Evolutionary conservation across 768 basidiomycete species (phyloP).

Genomic region (Rhodocollybia butyracea): DNA sequence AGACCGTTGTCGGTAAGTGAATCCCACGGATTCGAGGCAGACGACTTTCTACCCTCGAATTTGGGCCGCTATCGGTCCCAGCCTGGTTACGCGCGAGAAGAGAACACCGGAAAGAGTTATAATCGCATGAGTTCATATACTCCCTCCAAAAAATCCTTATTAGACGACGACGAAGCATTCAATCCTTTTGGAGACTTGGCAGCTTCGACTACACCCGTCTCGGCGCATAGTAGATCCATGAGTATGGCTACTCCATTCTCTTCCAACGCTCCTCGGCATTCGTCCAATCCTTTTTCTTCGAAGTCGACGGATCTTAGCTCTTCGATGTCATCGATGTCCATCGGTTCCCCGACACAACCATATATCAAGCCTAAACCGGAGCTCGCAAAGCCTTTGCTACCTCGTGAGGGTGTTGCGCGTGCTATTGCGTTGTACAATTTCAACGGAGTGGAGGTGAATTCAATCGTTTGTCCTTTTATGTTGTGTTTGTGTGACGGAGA

Average conservation of each 20-base stretch:
- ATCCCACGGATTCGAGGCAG: neutral
- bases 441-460: slow-evolving; percentile 62
- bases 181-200: slow-evolving; percentile 33
- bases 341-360: slow-evolving; percentile 15
- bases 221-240: slow-evolving; percentile 13
- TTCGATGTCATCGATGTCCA: neutral
- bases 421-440: slow-evolving; percentile 78
- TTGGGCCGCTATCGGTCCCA: slow-evolving; percentile 47
- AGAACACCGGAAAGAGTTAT: slow-evolving; percentile 16
- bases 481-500: neutral
- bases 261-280: slow-evolving; percentile 4
- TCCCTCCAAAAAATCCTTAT: slow-evolving; percentile 23
- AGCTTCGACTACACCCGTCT: slow-evolving; percentile 1
- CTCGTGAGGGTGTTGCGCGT: slow-evolving; percentile 60
- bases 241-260: slow-evolving; percentile 11
- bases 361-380: slow-evolving; percentile 49
- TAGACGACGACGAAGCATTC: too few species aligned
- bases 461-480: neutral
- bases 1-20: slow-evolving; percentile 26
- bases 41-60: slow-evolving; percentile 11
- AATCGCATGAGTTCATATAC: slow-evolving; percentile 25
- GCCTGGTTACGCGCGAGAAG: slow-evolving; percentile 36
- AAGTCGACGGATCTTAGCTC: neutral
- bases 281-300: slow-evolving; percentile 10
- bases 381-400: slow-evolving; percentile 42